Evolutionary conservation across 768 basidiomycete species (phyloP), one percentile per base, ranked within the genome.

Genomic region (Rubroboletus pulcherrimus): DNA sequence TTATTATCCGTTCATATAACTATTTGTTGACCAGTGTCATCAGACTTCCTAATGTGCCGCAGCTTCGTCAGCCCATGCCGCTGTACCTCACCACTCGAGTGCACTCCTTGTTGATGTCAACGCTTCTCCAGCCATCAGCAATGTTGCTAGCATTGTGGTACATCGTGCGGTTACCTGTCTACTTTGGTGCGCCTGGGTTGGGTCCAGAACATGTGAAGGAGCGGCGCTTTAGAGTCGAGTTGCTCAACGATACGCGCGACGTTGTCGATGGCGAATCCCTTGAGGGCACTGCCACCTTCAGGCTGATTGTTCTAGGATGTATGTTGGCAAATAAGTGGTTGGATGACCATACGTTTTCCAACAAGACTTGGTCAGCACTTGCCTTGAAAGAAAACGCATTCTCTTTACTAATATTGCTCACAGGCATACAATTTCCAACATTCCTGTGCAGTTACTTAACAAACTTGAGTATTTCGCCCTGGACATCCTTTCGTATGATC

Each of bases 301-400:
- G 87, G 51, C 76, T 92, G 41, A 76, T 91, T 55, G 80, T 92
- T 24, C 76, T 92, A 24, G 90, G 90, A 19, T 90, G 84, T 58
- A 91, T 92, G 89, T 74, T 92, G 34, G 88, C 89, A 19, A 91
- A 91, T 70, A 92, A 92, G 72, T 91, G 90, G 90, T 66, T 92
- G 60, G 89, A 91, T 60, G 90, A 92, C 62, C 90, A 92, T 64
- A 91, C 90, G 0, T 92, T 91, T 71, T 91, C 89, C 39, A 91
- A 91, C 73, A 91, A 90, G 75, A 92, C 90, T 51, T 92, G 90
- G 90, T 90, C 68, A 56, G 84, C 68, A 37, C 4, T 4, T 29
- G 15, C 11, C 37, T 15, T 6, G 2, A 31, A 41, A 34, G 8
- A 42, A 39, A 37, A 38, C 42, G 45, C 30, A 30, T 17, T 38